Percentiles rank a stretch among this genome's conserved stretches.
Evolutionary conservation across 192 early-diverging fungal species (phyloP).

Genomic region (Kickxella alabastrina): DNA sequence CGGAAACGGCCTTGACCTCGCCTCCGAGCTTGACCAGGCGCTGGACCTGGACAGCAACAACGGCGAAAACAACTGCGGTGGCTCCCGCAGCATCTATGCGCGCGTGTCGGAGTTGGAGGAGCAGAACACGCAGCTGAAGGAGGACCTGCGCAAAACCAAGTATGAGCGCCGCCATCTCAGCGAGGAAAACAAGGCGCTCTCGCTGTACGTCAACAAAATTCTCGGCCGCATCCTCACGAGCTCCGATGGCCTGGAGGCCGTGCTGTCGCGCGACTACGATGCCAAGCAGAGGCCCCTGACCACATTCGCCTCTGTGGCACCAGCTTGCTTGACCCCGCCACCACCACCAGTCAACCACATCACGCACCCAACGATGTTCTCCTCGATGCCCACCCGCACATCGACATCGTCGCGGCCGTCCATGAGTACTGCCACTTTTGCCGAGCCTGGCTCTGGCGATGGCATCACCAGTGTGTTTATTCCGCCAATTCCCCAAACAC

Average conservation of each 20-base stretch:
- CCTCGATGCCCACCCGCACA: slow-evolving; percentile 4
- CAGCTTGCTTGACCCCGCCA: slow-evolving; percentile 7
- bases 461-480: slow-evolving; percentile 50
- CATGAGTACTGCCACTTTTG: slow-evolving; percentile 11
- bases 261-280: slow-evolving; percentile 51
- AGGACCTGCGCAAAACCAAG: slow-evolving; percentile 50
- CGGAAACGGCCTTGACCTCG: slow-evolving; percentile 43
- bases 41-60: slow-evolving; percentile 12
- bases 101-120: slow-evolving; percentile 39
- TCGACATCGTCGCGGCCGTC: slow-evolving; percentile 6
- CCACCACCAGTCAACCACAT: slow-evolving; percentile 7
- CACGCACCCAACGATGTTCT: slow-evolving; percentile 4
- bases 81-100: slow-evolving; percentile 4
- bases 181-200: slow-evolving; percentile 66
- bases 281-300: slow-evolving; percentile 1
- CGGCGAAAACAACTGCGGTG: neutral
- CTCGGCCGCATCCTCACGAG: slow-evolving; percentile 67
- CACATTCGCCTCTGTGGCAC: too few species aligned
- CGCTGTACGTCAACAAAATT: slow-evolving; percentile 75
- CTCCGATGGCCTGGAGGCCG: slow-evolving; percentile 45
- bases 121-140: slow-evolving; percentile 34
- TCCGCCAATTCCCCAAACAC: slow-evolving; percentile 32
- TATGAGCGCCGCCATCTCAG: slow-evolving; percentile 58
- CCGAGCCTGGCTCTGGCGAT: slow-evolving; percentile 37
- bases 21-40: slow-evolving; percentile 44